Conservation (phyloP, 805 yeast species). For the Brettanomyces bruxellensis region DNA sequence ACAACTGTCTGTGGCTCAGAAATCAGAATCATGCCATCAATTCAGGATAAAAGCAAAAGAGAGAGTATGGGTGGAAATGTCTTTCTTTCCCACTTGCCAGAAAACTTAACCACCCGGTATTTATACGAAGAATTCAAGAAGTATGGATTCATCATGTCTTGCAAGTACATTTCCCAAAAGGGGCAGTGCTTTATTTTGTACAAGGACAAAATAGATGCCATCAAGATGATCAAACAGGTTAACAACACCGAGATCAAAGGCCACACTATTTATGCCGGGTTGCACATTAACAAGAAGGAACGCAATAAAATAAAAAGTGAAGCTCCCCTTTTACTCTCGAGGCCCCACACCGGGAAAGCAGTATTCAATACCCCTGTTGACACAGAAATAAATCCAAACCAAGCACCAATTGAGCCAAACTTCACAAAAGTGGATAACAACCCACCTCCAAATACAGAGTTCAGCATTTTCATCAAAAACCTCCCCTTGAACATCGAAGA, state of each 20-base stretch:
- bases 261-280: slow-evolving; percentile 16
- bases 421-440: slow-evolving; percentile 3
- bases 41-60: slow-evolving; percentile 33
- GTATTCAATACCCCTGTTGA: neutral
- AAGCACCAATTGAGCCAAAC: neutral
- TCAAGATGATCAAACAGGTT: slow-evolving; percentile 24
- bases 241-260: slow-evolving; percentile 18
- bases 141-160: slow-evolving; percentile 22
- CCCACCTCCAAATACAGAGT: slow-evolving; percentile 14
- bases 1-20: slow-evolving; percentile 31
- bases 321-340: no score
- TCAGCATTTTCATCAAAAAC: slow-evolving; percentile 23
- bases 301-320: slow-evolving; percentile 9
- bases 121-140: slow-evolving; percentile 21
- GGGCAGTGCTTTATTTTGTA: slow-evolving; percentile 32
- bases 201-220: slow-evolving; percentile 27
- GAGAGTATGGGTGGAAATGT: slow-evolving; percentile 41
- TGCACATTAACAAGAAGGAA: slow-evolving; percentile 23
- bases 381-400: neutral
- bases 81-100: slow-evolving; percentile 37
- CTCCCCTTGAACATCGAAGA: slow-evolving; percentile 21
- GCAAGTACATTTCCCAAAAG: slow-evolving; percentile 19
- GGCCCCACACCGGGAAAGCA: no score
- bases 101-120: slow-evolving; percentile 21
- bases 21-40: slow-evolving; percentile 47